A percentile compares a stretch with the other conserved stretches of the same genome.
phyloP scores from a whole-genome alignment of 495 filamentous ascomycete genomes.

The Ramalina peruviana region DNA sequence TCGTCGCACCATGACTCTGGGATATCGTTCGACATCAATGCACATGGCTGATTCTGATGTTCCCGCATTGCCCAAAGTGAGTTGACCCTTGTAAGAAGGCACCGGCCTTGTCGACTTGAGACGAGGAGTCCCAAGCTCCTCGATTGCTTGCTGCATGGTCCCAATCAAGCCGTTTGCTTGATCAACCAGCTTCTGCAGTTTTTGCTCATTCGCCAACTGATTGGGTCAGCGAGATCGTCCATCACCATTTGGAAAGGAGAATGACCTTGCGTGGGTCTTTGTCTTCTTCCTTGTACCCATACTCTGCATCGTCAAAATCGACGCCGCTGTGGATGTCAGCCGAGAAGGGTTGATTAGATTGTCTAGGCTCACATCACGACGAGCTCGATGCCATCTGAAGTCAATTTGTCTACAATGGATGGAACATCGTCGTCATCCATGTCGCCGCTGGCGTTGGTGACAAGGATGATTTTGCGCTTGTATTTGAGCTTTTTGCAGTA shows the following conservation, averaged over 20 bases:
- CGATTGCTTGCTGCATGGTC: slow-evolving; percentile 72
- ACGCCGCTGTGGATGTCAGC: slow-evolving; percentile 53
- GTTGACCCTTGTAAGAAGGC: slow-evolving; percentile 60
- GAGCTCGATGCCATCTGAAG: slow-evolving; percentile 61
- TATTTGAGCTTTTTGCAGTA: slow-evolving; percentile 86
- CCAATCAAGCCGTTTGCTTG: slow-evolving; percentile 57
- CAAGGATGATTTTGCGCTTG: slow-evolving; percentile 62
- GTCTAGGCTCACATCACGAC: slow-evolving; percentile 52
- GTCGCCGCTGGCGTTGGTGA: slow-evolving; percentile 62
- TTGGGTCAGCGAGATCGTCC: background rate
- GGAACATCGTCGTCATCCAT: slow-evolving; percentile 55
- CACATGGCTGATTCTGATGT: slow-evolving; percentile 63
- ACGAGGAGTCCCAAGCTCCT: slow-evolving; percentile 59
- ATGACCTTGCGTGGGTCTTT: slow-evolving; percentile 55
- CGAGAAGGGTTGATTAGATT: background rate
- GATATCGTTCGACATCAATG: slow-evolving; percentile 84
- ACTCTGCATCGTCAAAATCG: slow-evolving; percentile 90
- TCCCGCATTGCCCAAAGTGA: slow-evolving; percentile 65
- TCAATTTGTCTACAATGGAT: slow-evolving; percentile 56
- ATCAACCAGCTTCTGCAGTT: slow-evolving; percentile 49
- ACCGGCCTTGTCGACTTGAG: slow-evolving; percentile 60
- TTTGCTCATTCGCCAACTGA: slow-evolving; percentile 51
- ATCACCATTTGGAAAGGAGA: background rate
- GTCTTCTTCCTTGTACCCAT: slow-evolving; percentile 83
- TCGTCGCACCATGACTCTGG: slow-evolving; percentile 61